Conservation (phyloP, 805 yeast genomes). For the Yarrowia sp. region DNA sequence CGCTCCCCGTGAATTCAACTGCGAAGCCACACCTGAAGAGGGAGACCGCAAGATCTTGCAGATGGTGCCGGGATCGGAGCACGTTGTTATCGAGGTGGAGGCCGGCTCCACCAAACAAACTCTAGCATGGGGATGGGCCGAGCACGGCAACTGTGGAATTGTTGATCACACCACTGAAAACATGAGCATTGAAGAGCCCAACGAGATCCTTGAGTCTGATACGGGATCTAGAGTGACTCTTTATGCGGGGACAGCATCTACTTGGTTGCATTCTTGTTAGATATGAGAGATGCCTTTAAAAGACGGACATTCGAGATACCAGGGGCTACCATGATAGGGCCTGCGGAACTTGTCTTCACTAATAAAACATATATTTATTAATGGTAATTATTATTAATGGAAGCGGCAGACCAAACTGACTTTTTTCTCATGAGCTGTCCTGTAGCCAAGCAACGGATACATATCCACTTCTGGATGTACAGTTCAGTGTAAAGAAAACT, state of each 20-base stretch:
- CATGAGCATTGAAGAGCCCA: slow-evolving; percentile 22
- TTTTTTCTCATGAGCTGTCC: too few species aligned
- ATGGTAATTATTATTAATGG: neutral
- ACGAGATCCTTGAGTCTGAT: neutral
- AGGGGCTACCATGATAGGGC: neutral
- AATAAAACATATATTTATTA: slow-evolving; percentile 6
- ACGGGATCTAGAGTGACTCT: neutral
- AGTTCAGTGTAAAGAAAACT: too few species aligned
- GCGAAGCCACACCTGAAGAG: neutral
- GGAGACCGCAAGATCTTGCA: slow-evolving; percentile 25
- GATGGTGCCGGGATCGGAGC: slow-evolving; percentile 77
- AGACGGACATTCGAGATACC: neutral
- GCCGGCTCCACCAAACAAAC: slow-evolving; percentile 18
- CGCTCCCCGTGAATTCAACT: slow-evolving; percentile 33
- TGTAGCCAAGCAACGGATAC: too few species aligned
- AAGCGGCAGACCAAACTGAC: too few species aligned
- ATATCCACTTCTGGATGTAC: too few species aligned
- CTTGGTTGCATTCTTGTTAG: slow-evolving; percentile 13
- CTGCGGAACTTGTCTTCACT: neutral
- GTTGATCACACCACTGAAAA: slow-evolving; percentile 24
- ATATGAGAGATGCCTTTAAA: neutral
- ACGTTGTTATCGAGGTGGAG: slow-evolving; percentile 48
- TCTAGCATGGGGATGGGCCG: slow-evolving; percentile 97
- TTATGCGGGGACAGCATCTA: slow-evolving; percentile 10
- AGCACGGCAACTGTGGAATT: slow-evolving; percentile 90